These are phyloP conservation scores for Cercophora newfieldiana DNA, from an alignment of 495 filamentous ascomycete genomes.

Conservation along the genomic window DNA sequence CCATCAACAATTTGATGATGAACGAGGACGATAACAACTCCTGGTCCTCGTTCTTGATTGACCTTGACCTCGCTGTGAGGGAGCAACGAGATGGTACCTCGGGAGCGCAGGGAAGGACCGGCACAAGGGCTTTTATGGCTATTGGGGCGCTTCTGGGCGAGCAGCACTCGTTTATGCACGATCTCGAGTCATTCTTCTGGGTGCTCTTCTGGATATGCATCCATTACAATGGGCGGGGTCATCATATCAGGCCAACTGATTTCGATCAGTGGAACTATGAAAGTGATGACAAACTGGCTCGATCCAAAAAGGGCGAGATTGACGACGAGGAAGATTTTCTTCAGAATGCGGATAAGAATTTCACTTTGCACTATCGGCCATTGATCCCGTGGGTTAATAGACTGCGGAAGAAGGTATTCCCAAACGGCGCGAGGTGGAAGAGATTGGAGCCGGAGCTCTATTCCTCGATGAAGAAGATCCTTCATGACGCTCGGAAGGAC, in stretches of 20 bases:
- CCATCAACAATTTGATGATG: slow-evolving; percentile 44
- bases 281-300: background rate
- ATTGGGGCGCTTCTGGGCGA: slow-evolving; percentile 41
- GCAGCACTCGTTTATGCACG: slow-evolving; percentile 36
- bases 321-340: slow-evolving; percentile 14
- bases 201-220: slow-evolving; percentile 53
- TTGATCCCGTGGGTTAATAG: no score
- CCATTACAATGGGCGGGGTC: slow-evolving; percentile 35
- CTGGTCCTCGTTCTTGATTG: slow-evolving; percentile 37
- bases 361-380: no score
- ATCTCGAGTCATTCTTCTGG: slow-evolving; percentile 58
- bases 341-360: no score
- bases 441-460: no score
- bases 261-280: slow-evolving; percentile 30
- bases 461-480: no score
- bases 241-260: slow-evolving; percentile 17
- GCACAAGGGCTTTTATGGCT: slow-evolving; percentile 47
- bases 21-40: slow-evolving; percentile 34
- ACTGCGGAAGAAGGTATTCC: no score
- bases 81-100: slow-evolving; percentile 31
- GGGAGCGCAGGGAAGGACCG: slow-evolving; percentile 42
- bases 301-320: slow-evolving; percentile 33
- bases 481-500: no score
- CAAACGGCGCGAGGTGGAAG: no score
- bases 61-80: slow-evolving; percentile 45